Evolutionary conservation across 1,284 basidiomycete species (phyloP), one percentile per base, ranked within the genome.

Genomic region (Peniophora sp.): DNA sequence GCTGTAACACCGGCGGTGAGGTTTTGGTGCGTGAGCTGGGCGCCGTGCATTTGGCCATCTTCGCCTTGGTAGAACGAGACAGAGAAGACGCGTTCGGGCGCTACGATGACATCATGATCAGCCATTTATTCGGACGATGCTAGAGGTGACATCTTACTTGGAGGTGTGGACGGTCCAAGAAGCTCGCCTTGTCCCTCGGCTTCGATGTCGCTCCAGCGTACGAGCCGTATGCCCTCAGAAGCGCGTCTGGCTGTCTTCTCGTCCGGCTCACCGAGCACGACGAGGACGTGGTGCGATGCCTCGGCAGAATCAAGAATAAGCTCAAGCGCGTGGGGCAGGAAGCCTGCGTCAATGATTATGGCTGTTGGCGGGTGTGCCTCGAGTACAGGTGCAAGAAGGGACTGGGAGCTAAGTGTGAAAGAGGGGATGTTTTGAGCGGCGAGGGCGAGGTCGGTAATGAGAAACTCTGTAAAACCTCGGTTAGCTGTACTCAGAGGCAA

Each of bases 1-100:
- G 85, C 84, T 2, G 85, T 77, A n/a, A 89, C 82, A 43, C 85
- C 88, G 11, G 88, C 85, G 2, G 86, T 90, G 51, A 90, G 62
- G 55, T 88, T 89, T 59, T 86, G 78, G 60, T 91, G 88, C 0
- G 85, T 87, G 41, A 91, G 67, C 52, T 82, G 81, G 6, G 76
- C 76, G 24, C 76, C 83, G 53, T 76, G 76, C 8, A 84, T 59
- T 45, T 73, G 70, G 32, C 82, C 81, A 15, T 72, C 65, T 23
- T 72, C 60, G 1, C 72, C 69, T 52, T 73, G 65, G 58, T 75
- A 85, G 69, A 86, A 87, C 0, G 81, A 75, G 3, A 88, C 73
- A 3, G 83, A 82, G 59, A 83, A 84, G 2, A 85, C 70, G 56
- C 86, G 79, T 48, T 66, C 69, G 3, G 81, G 69, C 41, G 75